Base-by-base conservation (phyloP, 805 yeast species). In the Ogataea trehalophila region DNA sequence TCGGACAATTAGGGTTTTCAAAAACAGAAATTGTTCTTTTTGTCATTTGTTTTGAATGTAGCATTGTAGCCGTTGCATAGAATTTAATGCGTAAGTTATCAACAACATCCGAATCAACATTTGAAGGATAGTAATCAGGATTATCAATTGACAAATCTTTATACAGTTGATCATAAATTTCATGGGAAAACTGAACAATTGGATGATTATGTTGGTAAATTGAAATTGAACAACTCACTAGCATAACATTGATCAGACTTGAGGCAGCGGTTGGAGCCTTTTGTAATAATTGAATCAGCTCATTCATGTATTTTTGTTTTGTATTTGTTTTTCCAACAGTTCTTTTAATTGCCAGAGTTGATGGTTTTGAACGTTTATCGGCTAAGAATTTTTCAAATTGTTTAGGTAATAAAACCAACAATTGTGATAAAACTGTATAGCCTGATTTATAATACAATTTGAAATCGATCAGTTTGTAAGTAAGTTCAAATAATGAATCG, bases 401-500 rank as follows among this genome's bases (percentile, higher is more conserved):
- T 20, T 53, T 55, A 5, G 74, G 72, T 20, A 63, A 54, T 17
- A 72, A 53, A 1, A 68, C 52, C 36, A 72, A 18, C 20, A 72
- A 48, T 16, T 65, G 52, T 7, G 73, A 63, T 31, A 72, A 58
- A 41, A 71, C 58, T 34, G 58, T 63, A 52, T 59, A 63, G 9
- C 65, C 45, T 15, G 68, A 38, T 55, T 56, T 55, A 44, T 63
- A 46, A 55, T 59, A 55, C 46, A 61, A 46, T 48, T 60, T 51
- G 52, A 52, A 47, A 47, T 66, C 76, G 4, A 65, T 52, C 7
- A 57, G 46, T 39, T 59, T 61, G 41, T 57, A 51, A 6, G 67
- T 41, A n/a, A 59, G 55, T 34, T 72, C 77, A 52, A 72, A 71
- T n/a, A 72, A 47, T 0, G 54, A 35, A 20, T 68, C 73, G 6